A percentile compares a stretch with the other conserved stretches of the same genome.
These are phyloP conservation scores for Corymbia calophylla DNA, from an alignment of 441 rosid species.

Conservation along the genomic window DNA sequence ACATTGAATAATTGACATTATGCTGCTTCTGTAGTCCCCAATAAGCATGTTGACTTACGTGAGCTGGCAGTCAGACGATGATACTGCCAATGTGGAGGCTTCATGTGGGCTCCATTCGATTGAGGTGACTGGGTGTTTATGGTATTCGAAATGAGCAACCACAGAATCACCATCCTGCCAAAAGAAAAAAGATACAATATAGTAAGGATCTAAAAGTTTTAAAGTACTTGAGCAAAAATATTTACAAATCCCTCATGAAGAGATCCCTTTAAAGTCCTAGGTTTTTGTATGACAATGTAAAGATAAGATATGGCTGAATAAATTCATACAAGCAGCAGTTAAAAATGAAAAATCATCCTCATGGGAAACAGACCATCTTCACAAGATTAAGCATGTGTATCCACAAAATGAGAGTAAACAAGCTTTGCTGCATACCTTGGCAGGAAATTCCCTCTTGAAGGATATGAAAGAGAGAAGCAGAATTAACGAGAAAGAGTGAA, in stretches of 20 bases:
- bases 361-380: not conserved
- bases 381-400: not conserved
- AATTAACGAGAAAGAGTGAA: not conserved
- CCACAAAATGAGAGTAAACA: not conserved
- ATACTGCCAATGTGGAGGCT: conserved; percentile 76
- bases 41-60: conserved; percentile 42
- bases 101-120: conserved; percentile 96
- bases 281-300: not conserved
- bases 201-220: not conserved
- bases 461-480: not conserved
- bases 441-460: not conserved
- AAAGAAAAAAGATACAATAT: not conserved
- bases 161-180: conserved; percentile 65
- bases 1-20: not conserved
- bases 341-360: not conserved
- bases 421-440: not conserved
- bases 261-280: not conserved
- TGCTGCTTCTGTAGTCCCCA: not conserved
- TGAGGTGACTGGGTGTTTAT: conserved; percentile 83
- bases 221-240: not conserved
- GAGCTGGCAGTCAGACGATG: conserved; percentile 84
- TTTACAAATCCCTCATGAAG: not conserved
- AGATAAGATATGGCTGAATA: not conserved
- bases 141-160: conserved; percentile 84
- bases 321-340: not conserved